Percentiles rank a stretch among this genome's conserved stretches.
Conservation (phyloP, 306 rosid genomes). For the Corylus avellana region DNA sequence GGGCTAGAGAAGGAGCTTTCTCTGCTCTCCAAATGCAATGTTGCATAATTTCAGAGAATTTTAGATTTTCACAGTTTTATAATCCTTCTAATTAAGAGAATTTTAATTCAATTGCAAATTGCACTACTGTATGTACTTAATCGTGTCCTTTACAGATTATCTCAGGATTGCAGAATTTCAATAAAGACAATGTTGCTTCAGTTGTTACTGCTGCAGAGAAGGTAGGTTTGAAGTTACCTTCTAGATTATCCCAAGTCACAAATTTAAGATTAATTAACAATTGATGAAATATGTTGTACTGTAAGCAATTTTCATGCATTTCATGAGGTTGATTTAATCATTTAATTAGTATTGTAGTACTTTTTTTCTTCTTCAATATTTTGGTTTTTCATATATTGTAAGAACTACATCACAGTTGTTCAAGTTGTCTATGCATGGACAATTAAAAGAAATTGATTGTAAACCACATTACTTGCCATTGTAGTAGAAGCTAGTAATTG, state of each 20-base stretch:
- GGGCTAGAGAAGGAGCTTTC: neutral
- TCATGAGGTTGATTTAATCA: neutral
- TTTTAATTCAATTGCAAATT: neutral
- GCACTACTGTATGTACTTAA: neutral
- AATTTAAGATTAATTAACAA: neutral
- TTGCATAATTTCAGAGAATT: no score
- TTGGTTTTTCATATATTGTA: neutral
- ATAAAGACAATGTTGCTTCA: conserved; percentile 76
- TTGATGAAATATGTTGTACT: neutral
- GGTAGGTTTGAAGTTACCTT: conserved; percentile 42
- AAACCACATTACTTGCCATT: neutral
- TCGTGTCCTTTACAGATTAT: conserved; percentile 60
- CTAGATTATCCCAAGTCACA: neutral
- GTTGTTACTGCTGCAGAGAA: conserved; percentile 90
- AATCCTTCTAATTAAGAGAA: neutral
- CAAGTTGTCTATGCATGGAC: neutral
- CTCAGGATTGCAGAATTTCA: conserved; percentile 82
- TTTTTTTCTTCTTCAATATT: neutral
- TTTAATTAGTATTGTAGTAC: no score
- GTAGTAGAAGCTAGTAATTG: neutral
- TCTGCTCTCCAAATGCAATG: neutral
- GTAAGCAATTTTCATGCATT: neutral
- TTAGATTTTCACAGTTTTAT: neutral
- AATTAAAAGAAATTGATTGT: neutral
- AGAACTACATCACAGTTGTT: neutral